Evolutionary conservation across 164 flowering plant species (phyloP), one percentile per base, ranked within the genome.

Genomic region (Buxus sempervirens): DNA sequence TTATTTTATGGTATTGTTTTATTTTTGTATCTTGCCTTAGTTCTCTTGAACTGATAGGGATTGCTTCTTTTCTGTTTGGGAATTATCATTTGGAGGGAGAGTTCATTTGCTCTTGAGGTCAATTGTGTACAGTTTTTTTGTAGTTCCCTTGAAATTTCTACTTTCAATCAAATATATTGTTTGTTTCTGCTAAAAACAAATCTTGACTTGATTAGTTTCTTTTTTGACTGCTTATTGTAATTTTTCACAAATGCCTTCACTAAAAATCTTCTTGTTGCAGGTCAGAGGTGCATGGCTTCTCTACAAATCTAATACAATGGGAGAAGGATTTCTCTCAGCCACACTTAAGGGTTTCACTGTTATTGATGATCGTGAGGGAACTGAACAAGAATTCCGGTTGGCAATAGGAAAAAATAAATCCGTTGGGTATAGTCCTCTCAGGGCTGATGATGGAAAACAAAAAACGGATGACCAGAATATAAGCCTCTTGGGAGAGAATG

Each of bases 331-430:
- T 76, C 86, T 95, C 18, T 89, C 91, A 27, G 90, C 93, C 61
- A 83, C 96, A 19, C 87, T 95, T 0, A 80, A 81, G 81, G 86
- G 82, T 72, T 90, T 95, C 67, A 78, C 77, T 65, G 91, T 95
- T 14, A 76, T 89, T 74, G 99, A 95, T 83, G 86, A 95, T 71
- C 99, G 99, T 69, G 98, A 86, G 63, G 97, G 96, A 58, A 89
- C 85, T 70, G 80, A 73, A 67, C 79, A 84, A 70, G 89, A 89
- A 70, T 88, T 86, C 71, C 86, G 90, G 77, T 76, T 89, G 72
- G 97, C 97, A 38, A 80, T 95, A 36, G 86, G 93, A 67, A 84
- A 73, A 70, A 81, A 93, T 13, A 76, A 81, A 67, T 65, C 69
- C 38, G 53, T 83, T 76, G 81, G 75, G 45, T 67, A 77, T 65